A percentile compares a stretch with the other conserved stretches of the same genome.
These are phyloP conservation scores for Ilex asprella DNA, from an alignment of 257 asterid species.

Conservation along the genomic window DNA sequence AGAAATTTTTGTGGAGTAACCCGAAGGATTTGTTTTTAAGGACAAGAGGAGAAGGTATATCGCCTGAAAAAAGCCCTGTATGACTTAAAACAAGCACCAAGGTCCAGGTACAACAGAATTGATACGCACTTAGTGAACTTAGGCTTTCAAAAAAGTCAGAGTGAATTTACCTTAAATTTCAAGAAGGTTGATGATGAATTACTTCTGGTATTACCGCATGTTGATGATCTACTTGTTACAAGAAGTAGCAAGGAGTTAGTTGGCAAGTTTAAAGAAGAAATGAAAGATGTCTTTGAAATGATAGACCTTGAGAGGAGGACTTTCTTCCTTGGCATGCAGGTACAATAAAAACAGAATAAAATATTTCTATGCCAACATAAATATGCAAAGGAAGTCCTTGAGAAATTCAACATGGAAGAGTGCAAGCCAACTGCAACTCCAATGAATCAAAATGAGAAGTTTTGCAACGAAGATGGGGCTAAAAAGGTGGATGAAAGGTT, in stretches of 20 bases:
- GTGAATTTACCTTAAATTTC: not conserved
- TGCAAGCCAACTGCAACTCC: not conserved
- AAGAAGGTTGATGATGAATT: not conserved
- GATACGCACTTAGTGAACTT: not conserved
- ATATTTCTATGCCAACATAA: not conserved
- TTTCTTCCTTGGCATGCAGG: not conserved
- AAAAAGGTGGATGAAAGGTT: not conserved
- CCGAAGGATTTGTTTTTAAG: not conserved
- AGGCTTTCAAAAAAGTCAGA: not conserved
- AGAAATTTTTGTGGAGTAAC: not conserved
- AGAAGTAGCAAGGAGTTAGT: not conserved
- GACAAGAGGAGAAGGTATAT: not conserved
- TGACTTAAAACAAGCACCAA: not conserved
- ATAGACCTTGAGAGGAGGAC: not conserved
- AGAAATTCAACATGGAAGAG: not conserved
- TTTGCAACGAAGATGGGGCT: not conserved
- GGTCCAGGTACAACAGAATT: not conserved
- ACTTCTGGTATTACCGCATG: not conserved
- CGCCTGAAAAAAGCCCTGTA: not conserved
- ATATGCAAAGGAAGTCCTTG: not conserved
- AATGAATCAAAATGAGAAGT: not conserved
- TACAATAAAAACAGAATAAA: not conserved
- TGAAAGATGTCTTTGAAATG: not conserved
- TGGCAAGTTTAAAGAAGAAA: not conserved
- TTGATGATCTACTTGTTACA: not conserved